These are phyloP conservation scores for Talaromyces rugulosus DNA, from an alignment of 2,329 filamentous ascomycete species.

Conservation along the genomic window DNA sequence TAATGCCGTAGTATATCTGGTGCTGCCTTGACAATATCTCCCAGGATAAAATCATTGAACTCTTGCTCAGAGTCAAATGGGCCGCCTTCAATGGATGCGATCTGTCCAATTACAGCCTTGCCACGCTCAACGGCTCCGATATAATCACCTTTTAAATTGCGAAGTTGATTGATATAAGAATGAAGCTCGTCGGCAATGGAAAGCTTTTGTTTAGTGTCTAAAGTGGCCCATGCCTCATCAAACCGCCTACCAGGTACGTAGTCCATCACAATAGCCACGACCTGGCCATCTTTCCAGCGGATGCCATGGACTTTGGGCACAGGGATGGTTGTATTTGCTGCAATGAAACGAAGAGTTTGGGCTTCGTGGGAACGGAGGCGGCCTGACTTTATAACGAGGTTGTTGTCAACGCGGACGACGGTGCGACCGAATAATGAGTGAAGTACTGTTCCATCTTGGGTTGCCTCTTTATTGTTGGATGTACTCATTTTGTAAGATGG, in stretches of 20 bases:
- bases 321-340: too few relatives aligned
- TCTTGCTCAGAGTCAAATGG: constrained; percentile 17
- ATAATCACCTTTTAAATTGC: constrained; percentile 16
- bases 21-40: too few relatives aligned
- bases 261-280: too few relatives aligned
- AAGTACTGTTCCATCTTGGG: neutral
- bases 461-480: neutral
- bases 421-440: neutral
- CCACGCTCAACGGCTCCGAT: constrained; percentile 16
- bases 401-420: neutral
- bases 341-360: too few relatives aligned
- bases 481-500: neutral
- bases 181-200: constrained; percentile 16
- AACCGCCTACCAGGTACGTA: constrained; percentile 18
- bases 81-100: constrained; percentile 15
- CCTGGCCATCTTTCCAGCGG: too few relatives aligned
- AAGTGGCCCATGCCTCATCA: constrained; percentile 16
- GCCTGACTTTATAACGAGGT: neutral
- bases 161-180: constrained; percentile 14
- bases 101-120: constrained; percentile 15
- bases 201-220: constrained; percentile 14
- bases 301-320: too few relatives aligned
- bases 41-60: too few relatives aligned
- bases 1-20: too few relatives aligned
- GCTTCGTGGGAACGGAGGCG: too few relatives aligned